Evolutionary conservation across 164 flowering plant species (phyloP).

Genomic region (Aristolochia fimbriata): DNA sequence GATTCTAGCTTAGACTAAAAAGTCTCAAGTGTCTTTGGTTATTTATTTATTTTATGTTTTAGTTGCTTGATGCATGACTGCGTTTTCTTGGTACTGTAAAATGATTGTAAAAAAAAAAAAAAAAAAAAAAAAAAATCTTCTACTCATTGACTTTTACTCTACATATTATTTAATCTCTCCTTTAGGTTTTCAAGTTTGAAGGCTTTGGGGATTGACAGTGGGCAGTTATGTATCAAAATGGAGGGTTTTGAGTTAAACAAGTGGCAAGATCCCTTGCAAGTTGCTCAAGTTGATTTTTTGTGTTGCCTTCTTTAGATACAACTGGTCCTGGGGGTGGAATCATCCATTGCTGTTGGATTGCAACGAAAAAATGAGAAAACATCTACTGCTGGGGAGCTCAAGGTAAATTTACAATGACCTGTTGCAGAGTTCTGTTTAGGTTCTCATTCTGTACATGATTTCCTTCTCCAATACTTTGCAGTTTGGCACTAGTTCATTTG

Average conservation of each 20-base stretch:
- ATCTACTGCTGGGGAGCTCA: slow-evolving; percentile 80
- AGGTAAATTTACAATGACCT: slow-evolving; percentile 32
- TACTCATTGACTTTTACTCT: neutral
- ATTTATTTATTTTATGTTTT: too few species aligned
- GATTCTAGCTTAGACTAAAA: too few species aligned
- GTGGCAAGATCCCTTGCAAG: neutral
- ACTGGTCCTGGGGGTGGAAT: slow-evolving; percentile 65
- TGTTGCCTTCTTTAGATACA: slow-evolving; percentile 53
- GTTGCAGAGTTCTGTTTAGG: neutral
- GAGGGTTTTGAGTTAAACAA: neutral
- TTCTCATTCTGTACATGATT: neutral
- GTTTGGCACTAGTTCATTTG: slow-evolving; percentile 79
- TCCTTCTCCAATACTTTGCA: slow-evolving; percentile 18
- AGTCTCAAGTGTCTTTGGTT: too few species aligned
- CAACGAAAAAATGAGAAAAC: slow-evolving; percentile 59
- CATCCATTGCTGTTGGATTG: slow-evolving; percentile 83
- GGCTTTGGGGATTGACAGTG: neutral
- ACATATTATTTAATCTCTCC: neutral
- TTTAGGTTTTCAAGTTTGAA: too few species aligned
- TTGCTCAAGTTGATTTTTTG: neutral
- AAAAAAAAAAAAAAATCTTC: too few species aligned
- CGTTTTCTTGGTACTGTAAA: too few species aligned
- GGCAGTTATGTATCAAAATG: neutral
- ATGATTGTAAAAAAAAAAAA: too few species aligned
- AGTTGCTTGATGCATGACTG: too few species aligned